phyloP scores from a whole-genome alignment of 1,284 basidiomycete species.

The Fomitopsis palustris region DNA sequence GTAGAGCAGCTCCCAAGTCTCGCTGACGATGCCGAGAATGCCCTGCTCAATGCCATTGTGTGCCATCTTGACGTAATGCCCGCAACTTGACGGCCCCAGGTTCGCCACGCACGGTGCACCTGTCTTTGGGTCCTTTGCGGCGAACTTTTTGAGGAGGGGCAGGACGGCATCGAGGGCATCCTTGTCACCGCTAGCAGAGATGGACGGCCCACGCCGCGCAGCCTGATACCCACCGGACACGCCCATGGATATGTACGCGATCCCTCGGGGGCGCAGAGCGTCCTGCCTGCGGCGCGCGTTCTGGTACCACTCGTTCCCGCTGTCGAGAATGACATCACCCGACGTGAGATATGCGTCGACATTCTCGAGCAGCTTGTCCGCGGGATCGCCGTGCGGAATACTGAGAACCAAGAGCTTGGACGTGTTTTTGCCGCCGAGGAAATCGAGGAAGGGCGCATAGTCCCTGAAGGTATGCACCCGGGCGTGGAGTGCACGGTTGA shows the following conservation, averaged over 20 bases:
- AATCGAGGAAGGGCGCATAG: conserved; percentile 15
- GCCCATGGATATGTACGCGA: conserved; percentile 21
- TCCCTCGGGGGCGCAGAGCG: conserved; percentile 12
- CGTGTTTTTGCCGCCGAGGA: conserved; percentile 13
- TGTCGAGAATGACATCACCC: conserved; percentile 22
- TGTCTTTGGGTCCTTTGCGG: conserved; percentile 17
- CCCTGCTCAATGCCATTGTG: conserved; percentile 26
- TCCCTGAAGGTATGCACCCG: conserved; percentile 20
- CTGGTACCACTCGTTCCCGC: conserved; percentile 22
- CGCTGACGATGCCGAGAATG: conserved; percentile 18
- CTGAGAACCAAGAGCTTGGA: conserved; percentile 22
- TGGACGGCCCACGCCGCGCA: conserved; percentile 20
- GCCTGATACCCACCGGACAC: conserved; percentile 21
- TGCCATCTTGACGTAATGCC: conserved; percentile 25
- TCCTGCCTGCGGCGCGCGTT: conserved; percentile 17
- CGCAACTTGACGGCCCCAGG: conserved; percentile 18
- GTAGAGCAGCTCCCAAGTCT: conserved; percentile 21
- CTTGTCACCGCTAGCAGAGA: conserved; percentile 18
- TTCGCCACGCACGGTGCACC: conserved; percentile 16
- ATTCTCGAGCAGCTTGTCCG: conserved; percentile 15
- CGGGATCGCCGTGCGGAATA: conserved; percentile 19
- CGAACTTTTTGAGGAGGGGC: conserved; percentile 16
- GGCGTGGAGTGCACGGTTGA: conserved; percentile 10
- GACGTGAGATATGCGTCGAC: conserved; percentile 11
- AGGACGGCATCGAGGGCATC: conserved; percentile 16